Evolutionary conservation across 768 basidiomycete genomes (phyloP).

Genomic region (Mycena filopes): DNA sequence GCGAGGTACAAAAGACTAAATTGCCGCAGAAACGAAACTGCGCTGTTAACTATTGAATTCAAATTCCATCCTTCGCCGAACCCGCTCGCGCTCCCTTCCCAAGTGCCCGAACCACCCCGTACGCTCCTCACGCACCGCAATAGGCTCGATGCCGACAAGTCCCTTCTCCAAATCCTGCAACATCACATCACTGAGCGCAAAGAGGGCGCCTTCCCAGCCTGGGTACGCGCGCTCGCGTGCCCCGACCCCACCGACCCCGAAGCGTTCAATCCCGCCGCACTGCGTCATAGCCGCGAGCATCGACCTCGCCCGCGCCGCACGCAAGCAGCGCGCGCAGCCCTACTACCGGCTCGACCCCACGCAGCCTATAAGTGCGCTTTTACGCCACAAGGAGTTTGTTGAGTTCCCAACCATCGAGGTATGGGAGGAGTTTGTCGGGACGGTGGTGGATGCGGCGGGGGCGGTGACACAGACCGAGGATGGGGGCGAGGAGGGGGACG

Average conservation of each 20-base stretch:
- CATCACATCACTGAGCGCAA: slow-evolving; percentile 58
- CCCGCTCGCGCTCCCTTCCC: slow-evolving; percentile 52
- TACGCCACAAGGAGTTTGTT: slow-evolving; percentile 75
- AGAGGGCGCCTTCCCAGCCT: slow-evolving; percentile 57
- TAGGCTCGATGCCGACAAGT: slow-evolving; percentile 46
- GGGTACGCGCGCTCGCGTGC: slow-evolving; percentile 64
- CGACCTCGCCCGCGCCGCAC: slow-evolving; percentile 44
- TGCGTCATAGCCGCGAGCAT: slow-evolving; percentile 67
- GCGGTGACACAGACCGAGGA: slow-evolving; percentile 48
- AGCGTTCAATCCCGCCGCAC: slow-evolving; percentile 63
- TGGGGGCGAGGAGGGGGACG: slow-evolving; percentile 42
- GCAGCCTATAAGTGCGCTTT: slow-evolving; percentile 54
- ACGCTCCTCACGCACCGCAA: slow-evolving; percentile 75
- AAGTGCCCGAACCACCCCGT: slow-evolving; percentile 51
- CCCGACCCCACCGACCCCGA: slow-evolving; percentile 68
- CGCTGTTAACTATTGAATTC: slow-evolving; percentile 79
- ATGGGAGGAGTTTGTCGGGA: slow-evolving; percentile 74
- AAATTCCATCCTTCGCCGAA: slow-evolving; percentile 67
- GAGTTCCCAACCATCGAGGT: slow-evolving; percentile 89
- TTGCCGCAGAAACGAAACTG: slow-evolving; percentile 67
- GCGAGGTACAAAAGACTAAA: slow-evolving; percentile 8
- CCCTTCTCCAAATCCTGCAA: slow-evolving; percentile 64
- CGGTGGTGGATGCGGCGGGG: slow-evolving; percentile 67
- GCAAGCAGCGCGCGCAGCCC: slow-evolving; percentile 36
- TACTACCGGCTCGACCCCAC: slow-evolving; percentile 70